Evolutionary conservation across 495 filamentous ascomycete genomes (phyloP).

Genomic region (Talaromyces trachyspermus): DNA sequence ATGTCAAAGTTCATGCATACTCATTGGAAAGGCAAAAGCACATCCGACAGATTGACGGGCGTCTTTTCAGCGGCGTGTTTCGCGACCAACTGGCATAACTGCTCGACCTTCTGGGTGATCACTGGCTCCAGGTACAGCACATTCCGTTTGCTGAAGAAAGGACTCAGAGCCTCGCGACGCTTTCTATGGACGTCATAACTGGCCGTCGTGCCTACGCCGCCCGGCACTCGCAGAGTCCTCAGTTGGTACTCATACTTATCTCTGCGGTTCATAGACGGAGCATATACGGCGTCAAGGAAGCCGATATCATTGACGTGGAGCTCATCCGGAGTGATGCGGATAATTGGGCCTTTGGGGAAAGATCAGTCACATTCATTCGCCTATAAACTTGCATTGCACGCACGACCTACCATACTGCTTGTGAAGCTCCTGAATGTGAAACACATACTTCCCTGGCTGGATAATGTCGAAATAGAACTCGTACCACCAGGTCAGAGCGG

Average conservation of each 20-base stretch:
- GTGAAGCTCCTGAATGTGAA: slow-evolving; percentile 31
- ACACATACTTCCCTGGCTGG: slow-evolving; percentile 18
- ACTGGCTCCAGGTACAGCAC: slow-evolving; percentile 21
- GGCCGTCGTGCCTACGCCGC: slow-evolving; percentile 18
- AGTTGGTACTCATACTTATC: slow-evolving; percentile 21
- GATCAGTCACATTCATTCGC: not conserved
- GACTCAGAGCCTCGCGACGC: slow-evolving; percentile 26
- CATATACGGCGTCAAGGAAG: slow-evolving; percentile 25
- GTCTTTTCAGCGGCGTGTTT: slow-evolving; percentile 22
- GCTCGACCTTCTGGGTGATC: slow-evolving; percentile 27
- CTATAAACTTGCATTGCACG: not conserved
- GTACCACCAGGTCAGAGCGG: slow-evolving; percentile 28
- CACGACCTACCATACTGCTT: slow-evolving; percentile 23
- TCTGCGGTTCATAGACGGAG: slow-evolving; percentile 10
- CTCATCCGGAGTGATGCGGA: slow-evolving; percentile 31
- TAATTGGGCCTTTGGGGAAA: slow-evolving; percentile 22
- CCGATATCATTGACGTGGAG: slow-evolving; percentile 26
- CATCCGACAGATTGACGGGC: slow-evolving; percentile 33
- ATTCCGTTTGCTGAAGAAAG: slow-evolving; percentile 30
- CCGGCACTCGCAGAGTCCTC: slow-evolving; percentile 10
- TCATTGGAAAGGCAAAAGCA: slow-evolving; percentile 28
- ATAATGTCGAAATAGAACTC: slow-evolving; percentile 8
- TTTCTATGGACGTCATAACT: slow-evolving; percentile 24
- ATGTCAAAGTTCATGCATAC: slow-evolving; percentile 13
- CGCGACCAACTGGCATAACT: slow-evolving; percentile 22